Base-by-base conservation (phyloP, 2,329 filamentous ascomycete genomes). In the Aureobasidium sp. region DNA sequence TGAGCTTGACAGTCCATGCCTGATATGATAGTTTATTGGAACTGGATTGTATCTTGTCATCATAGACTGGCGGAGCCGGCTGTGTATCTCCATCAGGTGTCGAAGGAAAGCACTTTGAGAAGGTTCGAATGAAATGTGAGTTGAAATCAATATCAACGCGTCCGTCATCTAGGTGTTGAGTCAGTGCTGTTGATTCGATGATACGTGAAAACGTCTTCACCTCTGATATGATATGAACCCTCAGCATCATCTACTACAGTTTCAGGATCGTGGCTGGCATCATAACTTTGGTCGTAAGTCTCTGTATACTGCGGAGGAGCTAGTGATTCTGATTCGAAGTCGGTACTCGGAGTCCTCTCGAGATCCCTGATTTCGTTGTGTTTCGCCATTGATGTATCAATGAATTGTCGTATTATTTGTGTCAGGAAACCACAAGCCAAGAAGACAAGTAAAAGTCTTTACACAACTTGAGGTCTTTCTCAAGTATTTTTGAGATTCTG, bases 141-240 rank as follows among this genome's bases (percentile, higher is more conserved):
- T 87, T 86, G 74, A 94, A 90, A 65, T 86, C 86, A 75, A 94
- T 91, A 69, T 91, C 86, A 67, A 94, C 81, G 69, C 90, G 85
- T 30, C 90, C 90, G 75, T 92, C 87, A 63, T 83, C 88, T 55
- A 3, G 10, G 6, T 8, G 2, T 6, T 29, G 30, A 25, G 15
- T 55, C n/a, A 55, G 52, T 29, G 6, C 15, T 34, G 4, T 13
- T 25, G 1, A 3, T 49, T 1, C 3, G 13, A 21, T 16, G 5
- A 34, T 4, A 3, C 21, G 21, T 21, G 30, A 25, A 21, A n/a
- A 21, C 1, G 5, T 34, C 3, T 15, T 5, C 13, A 55, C 52
- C 52, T 44, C 52, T 55, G 21, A 55, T 34, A 11, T 55, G 27
- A 15, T 55, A 55, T 10, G 49, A 34, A 16, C 9, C 29, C 4